A percentile compares a stretch with the other conserved stretches of the same genome.
Evolutionary conservation across 257 asterid genomes (phyloP).

Genomic region (Ophiorrhiza pumila): DNA sequence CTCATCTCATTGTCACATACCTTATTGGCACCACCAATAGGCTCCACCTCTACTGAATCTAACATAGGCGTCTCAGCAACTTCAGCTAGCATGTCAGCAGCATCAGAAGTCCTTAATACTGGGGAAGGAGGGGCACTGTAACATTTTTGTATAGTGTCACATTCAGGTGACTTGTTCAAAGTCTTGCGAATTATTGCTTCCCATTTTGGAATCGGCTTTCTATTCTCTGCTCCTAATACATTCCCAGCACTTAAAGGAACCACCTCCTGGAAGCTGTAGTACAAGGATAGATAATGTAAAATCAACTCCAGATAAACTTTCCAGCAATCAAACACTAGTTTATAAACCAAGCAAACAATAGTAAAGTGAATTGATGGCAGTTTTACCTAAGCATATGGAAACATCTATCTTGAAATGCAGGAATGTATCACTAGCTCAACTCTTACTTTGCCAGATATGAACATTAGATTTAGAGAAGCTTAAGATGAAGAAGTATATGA

Average conservation of each 20-base stretch:
- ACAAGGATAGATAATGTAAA: neutral
- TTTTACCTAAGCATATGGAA: neutral
- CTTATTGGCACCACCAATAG: slow-evolving; percentile 11
- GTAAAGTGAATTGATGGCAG: neutral
- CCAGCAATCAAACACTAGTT: neutral
- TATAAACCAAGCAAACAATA: neutral
- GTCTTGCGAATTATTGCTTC: slow-evolving; percentile 70
- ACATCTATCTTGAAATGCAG: too few relatives aligned
- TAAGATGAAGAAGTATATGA: neutral
- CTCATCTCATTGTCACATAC: slow-evolving; percentile 20
- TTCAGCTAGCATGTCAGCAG: slow-evolving; percentile 65
- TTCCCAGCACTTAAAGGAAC: slow-evolving; percentile 93
- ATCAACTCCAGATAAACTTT: neutral
- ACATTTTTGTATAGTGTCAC: slow-evolving; percentile 52
- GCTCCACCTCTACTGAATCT: slow-evolving; percentile 31
- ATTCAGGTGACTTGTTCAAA: slow-evolving; percentile 53
- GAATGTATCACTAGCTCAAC: neutral
- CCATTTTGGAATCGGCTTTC: slow-evolving; percentile 80
- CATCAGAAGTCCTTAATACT: slow-evolving; percentile 65
- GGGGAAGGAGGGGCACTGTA: slow-evolving; percentile 95
- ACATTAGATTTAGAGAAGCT: neutral
- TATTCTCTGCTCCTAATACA: slow-evolving; percentile 80
- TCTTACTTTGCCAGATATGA: neutral
- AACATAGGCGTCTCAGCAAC: slow-evolving; percentile 40
- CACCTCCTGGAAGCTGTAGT: slow-evolving; percentile 84